Base-by-base conservation (phyloP, 2,329 filamentous ascomycete genomes). In the Lithohypha guttulata region DNA sequence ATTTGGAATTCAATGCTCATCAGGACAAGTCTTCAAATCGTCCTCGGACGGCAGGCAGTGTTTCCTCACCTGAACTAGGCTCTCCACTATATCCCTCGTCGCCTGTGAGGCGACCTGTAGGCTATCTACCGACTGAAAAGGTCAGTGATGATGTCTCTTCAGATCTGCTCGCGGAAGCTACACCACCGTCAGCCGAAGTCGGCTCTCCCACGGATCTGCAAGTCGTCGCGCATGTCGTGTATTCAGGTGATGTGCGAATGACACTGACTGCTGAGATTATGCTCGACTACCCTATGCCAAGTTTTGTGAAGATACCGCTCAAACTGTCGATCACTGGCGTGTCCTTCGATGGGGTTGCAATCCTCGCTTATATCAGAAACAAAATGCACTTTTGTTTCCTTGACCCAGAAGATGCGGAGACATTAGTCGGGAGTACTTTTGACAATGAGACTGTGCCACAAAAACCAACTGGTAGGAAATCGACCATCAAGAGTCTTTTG, bases 261-360 rank as follows among this genome's bases (percentile, higher is more conserved):
- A 84, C 86, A 45, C 69, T 98, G 34, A 96, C 91, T 17, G 87
- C 91, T 1, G 87, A 96, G 61, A 94, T 98, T 28, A 69, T 96
- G 21, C 77, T 98, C 22, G 91, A 98, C 61, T 98, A 98, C 58
- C 91, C 91, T 1, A 96, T 96, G 84, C 87, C 87, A 27, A 93
- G 84, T 64, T 98, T 98, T 55, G 89, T 96, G 2, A 86, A 87
- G 9, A 89, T 98, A 45, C 91, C 91, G 1, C 72, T 98, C 32
- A 89, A 91, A 59, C 70, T 98, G 18, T 94, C 89, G 58, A 93
- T 98, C 51, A 96, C 91, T 1, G 91, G 91, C 0, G 64, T 98
- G 44, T 86, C 83, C 0, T 98, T 98, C 62, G 89, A 98, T 56
- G 91, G 91, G 1, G 84, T 96, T 7, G 89, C 87, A 1, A 84